Percentiles rank a stretch among this genome's conserved stretches.
phyloP scores from a whole-genome alignment of 1,139 yeast species.

The Pichia sp. region DNA sequence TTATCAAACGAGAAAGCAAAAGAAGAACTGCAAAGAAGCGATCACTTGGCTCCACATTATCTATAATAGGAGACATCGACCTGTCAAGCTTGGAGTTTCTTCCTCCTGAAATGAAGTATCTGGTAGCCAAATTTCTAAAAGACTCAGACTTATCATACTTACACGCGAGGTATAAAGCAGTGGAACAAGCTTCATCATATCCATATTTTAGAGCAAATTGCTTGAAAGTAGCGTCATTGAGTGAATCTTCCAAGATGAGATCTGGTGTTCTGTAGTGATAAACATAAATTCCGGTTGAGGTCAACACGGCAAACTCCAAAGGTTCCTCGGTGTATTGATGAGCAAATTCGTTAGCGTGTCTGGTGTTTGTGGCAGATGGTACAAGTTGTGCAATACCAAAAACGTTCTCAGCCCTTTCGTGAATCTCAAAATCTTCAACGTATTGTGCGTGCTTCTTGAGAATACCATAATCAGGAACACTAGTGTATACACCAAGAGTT shows the following conservation, averaged over 20 bases:
- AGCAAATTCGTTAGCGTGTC: slow-evolving; percentile 73
- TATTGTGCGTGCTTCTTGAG: slow-evolving; percentile 63
- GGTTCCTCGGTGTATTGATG: slow-evolving; percentile 66
- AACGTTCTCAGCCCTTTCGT: slow-evolving; percentile 52
- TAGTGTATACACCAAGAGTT: slow-evolving; percentile 50
- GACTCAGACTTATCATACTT: slow-evolving; percentile 56
- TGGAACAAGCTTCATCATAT: slow-evolving; percentile 74
- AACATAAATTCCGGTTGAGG: slow-evolving; percentile 70
- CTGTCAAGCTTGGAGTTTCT: slow-evolving; percentile 43
- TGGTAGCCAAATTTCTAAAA: slow-evolving; percentile 42
- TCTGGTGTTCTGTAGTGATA: slow-evolving; percentile 78
- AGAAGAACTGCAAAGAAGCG: slow-evolving; percentile 88
- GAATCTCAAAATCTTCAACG: slow-evolving; percentile 76
- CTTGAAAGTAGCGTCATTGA: slow-evolving; percentile 43
- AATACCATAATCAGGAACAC: slow-evolving; percentile 80
- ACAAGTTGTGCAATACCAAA: slow-evolving; percentile 70
- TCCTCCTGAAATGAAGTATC: slow-evolving; percentile 49
- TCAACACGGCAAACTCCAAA: slow-evolving; percentile 70
- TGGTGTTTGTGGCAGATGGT: slow-evolving; percentile 63
- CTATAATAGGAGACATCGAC: slow-evolving; percentile 36
- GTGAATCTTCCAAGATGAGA: slow-evolving; percentile 60
- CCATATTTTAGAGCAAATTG: slow-evolving; percentile 53
- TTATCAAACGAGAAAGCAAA: slow-evolving; percentile 67
- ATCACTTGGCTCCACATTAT: slow-evolving; percentile 81
- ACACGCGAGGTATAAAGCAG: slow-evolving; percentile 77